Evolutionary conservation across 768 basidiomycete genomes (phyloP).

Genomic region (Filobasidium floriforme): DNA sequence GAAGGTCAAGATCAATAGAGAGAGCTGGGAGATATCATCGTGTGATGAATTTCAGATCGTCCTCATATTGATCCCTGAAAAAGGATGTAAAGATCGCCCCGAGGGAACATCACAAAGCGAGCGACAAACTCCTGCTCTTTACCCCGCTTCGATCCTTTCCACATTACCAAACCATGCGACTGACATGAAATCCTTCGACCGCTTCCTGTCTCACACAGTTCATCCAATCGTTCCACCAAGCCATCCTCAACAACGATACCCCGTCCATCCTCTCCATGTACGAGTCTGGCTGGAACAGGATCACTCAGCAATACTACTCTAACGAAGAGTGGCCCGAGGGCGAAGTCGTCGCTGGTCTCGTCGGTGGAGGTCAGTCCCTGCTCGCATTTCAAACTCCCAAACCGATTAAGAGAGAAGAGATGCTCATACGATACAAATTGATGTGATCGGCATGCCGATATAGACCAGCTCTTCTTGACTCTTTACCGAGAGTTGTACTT

Average conservation of each 20-base stretch:
- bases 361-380: constrained; percentile 71
- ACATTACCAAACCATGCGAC: neutral
- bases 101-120: too few relatives aligned
- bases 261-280: constrained; percentile 85
- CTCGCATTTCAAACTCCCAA: too few relatives aligned
- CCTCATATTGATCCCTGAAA: too few relatives aligned
- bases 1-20: too few relatives aligned
- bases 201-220: constrained; percentile 53
- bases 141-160: too few relatives aligned
- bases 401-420: neutral
- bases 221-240: constrained; percentile 89
- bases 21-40: too few relatives aligned
- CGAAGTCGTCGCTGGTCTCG: constrained; percentile 86
- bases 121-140: too few relatives aligned
- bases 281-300: constrained; percentile 93
- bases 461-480: constrained; percentile 86
- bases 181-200: neutral
- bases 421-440: too few relatives aligned
- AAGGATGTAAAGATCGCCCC: too few relatives aligned
- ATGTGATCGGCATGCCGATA: too few relatives aligned
- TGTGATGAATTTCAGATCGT: too few relatives aligned
- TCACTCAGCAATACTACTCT: constrained; percentile 91
- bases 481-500: constrained; percentile 71
- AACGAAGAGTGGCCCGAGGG: constrained; percentile 97
- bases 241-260: constrained; percentile 82